Evolutionary conservation across 208 protist genomes (phyloP).

Genomic region (Trypanosoma lewisi): DNA sequence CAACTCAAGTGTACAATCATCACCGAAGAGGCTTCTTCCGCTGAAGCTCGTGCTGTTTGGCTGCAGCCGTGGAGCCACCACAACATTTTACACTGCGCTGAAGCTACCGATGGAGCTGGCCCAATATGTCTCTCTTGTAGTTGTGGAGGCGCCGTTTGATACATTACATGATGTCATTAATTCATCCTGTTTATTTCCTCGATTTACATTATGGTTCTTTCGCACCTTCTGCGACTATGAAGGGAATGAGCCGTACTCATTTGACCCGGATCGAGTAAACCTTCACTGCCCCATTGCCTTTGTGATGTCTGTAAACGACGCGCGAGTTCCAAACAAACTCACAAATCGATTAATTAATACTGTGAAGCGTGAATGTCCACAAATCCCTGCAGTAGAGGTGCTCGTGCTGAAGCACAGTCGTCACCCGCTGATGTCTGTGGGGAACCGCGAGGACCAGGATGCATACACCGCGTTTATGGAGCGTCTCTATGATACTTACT

Average conservation of each 20-base stretch:
- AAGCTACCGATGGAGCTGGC: constrained; percentile 67
- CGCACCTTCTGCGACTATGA: constrained; percentile 69
- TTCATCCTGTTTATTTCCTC: constrained; percentile 52
- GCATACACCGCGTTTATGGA: constrained; percentile 84
- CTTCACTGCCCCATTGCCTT: constrained; percentile 81
- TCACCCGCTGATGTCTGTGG: constrained; percentile 76
- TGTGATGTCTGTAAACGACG: constrained; percentile 71
- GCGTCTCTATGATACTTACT: constrained; percentile 72
- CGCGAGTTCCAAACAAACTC: constrained; percentile 65
- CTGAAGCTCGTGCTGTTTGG: constrained; percentile 79
- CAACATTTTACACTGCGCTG: constrained; percentile 78
- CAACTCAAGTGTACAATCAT: background rate
- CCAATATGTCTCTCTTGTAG: constrained; percentile 70
- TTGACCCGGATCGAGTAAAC: constrained; percentile 44
- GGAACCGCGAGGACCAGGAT: constrained; percentile 72
- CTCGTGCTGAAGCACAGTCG: constrained; percentile 68
- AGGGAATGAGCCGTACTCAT: constrained; percentile 52
- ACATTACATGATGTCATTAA: constrained; percentile 72
- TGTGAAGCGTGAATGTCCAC: constrained; percentile 52
- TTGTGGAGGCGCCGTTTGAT: constrained; percentile 85
- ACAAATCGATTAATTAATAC: constrained; percentile 68
- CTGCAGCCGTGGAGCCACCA: constrained; percentile 78
- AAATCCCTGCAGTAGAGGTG: constrained; percentile 81
- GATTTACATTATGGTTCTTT: constrained; percentile 69
- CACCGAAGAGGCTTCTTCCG: constrained; percentile 11